Evolutionary conservation across 2,329 filamentous ascomycete species (phyloP).

Genomic region (Botrytis tulipae): DNA sequence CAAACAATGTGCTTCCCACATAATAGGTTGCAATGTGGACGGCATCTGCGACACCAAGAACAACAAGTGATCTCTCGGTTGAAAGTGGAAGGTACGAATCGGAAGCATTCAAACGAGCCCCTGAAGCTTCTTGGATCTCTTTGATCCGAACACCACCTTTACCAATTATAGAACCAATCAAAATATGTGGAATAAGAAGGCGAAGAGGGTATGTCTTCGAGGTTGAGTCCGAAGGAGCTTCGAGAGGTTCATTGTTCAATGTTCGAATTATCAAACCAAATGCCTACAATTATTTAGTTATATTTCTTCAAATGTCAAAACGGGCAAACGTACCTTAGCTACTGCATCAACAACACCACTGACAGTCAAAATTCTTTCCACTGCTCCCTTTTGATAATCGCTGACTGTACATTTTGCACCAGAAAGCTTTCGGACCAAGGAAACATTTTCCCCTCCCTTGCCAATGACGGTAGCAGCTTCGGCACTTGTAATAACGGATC

Average conservation of each 20-base stretch:
- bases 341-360: constrained; percentile 95
- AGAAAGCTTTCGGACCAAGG: constrained; percentile 90
- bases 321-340: constrained; percentile 69
- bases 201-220: constrained; percentile 98
- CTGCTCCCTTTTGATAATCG: constrained; percentile 94
- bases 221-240: constrained; percentile 81
- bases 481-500: constrained; percentile 93
- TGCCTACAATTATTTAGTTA: constrained; percentile 54
- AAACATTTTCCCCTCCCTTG: constrained; percentile 98
- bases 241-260: constrained; percentile 92
- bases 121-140: constrained; percentile 97
- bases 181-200: constrained; percentile 90
- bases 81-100: constrained; percentile 92
- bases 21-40: constrained; percentile 99
- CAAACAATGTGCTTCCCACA: constrained; percentile 93
- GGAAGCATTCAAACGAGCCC: constrained; percentile 92
- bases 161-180: constrained; percentile 98
- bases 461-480: constrained; percentile 98
- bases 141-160: constrained; percentile 95
- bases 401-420: constrained; percentile 98
- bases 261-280: constrained; percentile 98
- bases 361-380: constrained; percentile 96
- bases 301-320: not conserved
- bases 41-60: constrained; percentile 95
- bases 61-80: constrained; percentile 94